Base-by-base conservation (phyloP, 306 rosid species). In the Vicia sativa region DNA sequence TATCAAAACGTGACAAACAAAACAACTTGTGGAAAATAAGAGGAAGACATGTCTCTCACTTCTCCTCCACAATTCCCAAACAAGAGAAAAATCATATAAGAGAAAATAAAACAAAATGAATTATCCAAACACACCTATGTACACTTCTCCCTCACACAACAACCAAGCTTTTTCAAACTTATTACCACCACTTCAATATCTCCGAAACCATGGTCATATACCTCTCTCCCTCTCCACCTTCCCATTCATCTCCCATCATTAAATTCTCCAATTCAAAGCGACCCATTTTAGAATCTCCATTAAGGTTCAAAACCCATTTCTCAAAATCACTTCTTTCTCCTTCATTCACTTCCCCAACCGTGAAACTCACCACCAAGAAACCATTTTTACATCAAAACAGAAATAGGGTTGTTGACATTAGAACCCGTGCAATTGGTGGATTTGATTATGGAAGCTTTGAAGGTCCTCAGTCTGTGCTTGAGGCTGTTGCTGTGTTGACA, bases 391-490 rank as follows among this genome's bases (percentile, higher is more conserved):
- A 54, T 41, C 67, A 28, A 7, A 79, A 57, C 34, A 72, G 82
- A 34, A 87, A 67, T 44, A 78, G 68, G 75, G 61, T 71, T 68
- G 61, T 71, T 66, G 85, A 85, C 70, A 87, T 85, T 43, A 84
- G 77, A 78, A 61, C 91, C 2, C 77, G 77, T 76, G 89, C 89
- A 7, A 9, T 85, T 43, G 45, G 85, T 69, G 97, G 96, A 11
- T 71, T 90, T 50, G 96, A 87, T 69, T 75, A 79, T 54, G 85
- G 90, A n/a, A 79, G 63, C 82, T 84, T 93, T 21, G 98, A 88
- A 81, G 91, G 91, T 53, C 86, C 88, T 76, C 96, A 87, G 68
- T 95, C 97, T 56, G 96, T 90, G 15, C 75, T 90, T 65, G 96
- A 88, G 81, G 96, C 97, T 21, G 90, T 83, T 60, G 89, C 90